Evolutionary conservation across 2,329 filamentous ascomycete species (phyloP), one percentile per base, ranked within the genome.

Genomic region (Tricladium varicosporioides): DNA sequence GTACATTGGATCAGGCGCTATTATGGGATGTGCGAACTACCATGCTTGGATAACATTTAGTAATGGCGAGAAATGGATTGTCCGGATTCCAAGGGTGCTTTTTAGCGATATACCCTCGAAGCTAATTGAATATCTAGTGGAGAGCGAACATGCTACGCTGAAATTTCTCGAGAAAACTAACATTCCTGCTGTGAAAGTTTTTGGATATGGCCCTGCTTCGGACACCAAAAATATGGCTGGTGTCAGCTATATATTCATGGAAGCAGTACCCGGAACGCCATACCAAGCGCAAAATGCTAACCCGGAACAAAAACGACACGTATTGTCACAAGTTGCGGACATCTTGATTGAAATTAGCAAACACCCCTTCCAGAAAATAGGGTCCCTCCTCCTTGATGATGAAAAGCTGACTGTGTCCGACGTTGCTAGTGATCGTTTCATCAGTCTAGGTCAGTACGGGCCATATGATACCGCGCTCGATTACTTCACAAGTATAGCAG

Each of bases 11-110:
- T 19, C 48, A 11, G 27, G 48, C 13, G 48, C 48, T 9, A 14
- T 51, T 1, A 51, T 51, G 48, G 48, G 48, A 14, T 18, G 48
- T 36, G 32, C 15, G 10, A 51, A 51, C 48, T 51, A 51, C 32
- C 27, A 51, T 19, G 32, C 48, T 14, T 40, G 48, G 15, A n/a
- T 51, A 36, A 33, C 15, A n/a, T 51, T 51, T 16, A 15, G 19
- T 18, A 32, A 51, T 51, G 48, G 48, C 15, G 27, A 47, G 15
- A 47, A 47, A 19, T 47, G 44, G 44, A 47, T 47, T 1, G 44
- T 47, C 1, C 44, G 44, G 18, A 19, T 47, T 47, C 44, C 44
- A 47, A 47, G 44, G 11, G 15, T 47, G 13, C 44, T 18, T 16
- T 47, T 47, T 18, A 47, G 44, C 44, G 44, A 47, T 47, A 47